These are phyloP conservation scores for Clarireedia monteithiana DNA, from an alignment of 2,329 filamentous ascomycete genomes.

Conservation along the genomic window DNA sequence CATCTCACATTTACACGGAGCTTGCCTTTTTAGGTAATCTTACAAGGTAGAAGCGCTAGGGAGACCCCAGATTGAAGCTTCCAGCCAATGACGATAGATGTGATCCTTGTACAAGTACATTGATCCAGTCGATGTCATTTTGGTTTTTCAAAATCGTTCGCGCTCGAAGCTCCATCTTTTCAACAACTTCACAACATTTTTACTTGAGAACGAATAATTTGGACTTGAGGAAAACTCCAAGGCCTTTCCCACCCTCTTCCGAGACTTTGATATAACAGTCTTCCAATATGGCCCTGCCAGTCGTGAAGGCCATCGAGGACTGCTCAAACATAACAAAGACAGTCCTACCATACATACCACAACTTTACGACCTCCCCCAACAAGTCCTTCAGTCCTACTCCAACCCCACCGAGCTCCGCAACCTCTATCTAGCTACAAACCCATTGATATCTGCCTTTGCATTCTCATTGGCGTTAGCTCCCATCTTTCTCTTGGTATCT, in stretches of 20 bases:
- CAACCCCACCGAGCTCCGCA: slow-evolving; percentile 53
- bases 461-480: slow-evolving; percentile 62
- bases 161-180: no score
- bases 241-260: not conserved
- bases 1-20: no score
- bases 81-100: no score
- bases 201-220: not conserved
- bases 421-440: slow-evolving; percentile 78
- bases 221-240: not conserved
- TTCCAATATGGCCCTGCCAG: slow-evolving; percentile 55
- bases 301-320: slow-evolving; percentile 61
- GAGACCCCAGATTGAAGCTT: no score
- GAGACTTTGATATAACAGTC: no score
- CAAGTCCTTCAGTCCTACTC: slow-evolving; percentile 52
- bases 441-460: slow-evolving; percentile 71
- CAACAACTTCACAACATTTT: not conserved
- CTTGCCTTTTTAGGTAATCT: no score
- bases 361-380: slow-evolving; percentile 62
- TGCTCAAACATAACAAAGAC: slow-evolving; percentile 70
- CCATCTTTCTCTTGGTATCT: slow-evolving; percentile 64
- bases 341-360: slow-evolving; percentile 65
- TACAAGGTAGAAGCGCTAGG: no score
- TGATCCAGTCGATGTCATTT: no score
- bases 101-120: no score
- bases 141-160: no score